Percentiles rank a stretch among this genome's conserved stretches.
phyloP scores from a whole-genome alignment of 306 rosid genomes.

The Oemleria cerasiformis region DNA sequence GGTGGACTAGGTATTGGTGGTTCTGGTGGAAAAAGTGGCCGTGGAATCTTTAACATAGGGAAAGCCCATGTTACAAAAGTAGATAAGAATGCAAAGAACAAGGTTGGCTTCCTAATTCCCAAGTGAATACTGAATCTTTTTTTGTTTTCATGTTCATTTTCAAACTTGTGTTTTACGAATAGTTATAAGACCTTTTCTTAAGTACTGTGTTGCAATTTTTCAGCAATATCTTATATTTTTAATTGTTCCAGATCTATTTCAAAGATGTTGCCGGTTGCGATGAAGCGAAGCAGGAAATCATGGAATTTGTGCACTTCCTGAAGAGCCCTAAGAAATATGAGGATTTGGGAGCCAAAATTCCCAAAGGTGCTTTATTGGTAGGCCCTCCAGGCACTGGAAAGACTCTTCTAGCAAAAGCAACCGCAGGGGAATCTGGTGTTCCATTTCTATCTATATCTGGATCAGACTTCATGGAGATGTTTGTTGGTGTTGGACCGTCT shows the following conservation, averaged over 20 bases:
- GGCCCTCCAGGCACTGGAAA: conserved; percentile 99
- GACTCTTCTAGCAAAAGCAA: conserved; percentile 95
- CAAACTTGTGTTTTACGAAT: not conserved
- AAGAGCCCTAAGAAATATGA: conserved; percentile 91
- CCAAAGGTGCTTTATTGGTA: conserved; percentile 92
- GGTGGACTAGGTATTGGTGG: conserved; percentile 80
- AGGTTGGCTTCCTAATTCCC: conserved; percentile 41
- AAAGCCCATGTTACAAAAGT: conserved; percentile 84
- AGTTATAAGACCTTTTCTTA: not conserved
- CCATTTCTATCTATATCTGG: conserved; percentile 95
- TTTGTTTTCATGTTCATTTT: conserved; percentile 1
- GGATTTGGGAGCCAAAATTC: conserved; percentile 93
- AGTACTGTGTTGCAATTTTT: conserved; percentile 5
- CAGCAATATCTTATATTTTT: conserved; percentile 7
- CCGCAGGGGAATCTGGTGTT: conserved; percentile 96
- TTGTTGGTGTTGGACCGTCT: conserved; percentile 97
- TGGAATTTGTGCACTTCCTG: conserved; percentile 97
- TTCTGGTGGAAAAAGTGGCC: conserved; percentile 59
- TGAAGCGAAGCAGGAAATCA: conserved; percentile 92
- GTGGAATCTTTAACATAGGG: conserved; percentile 93
- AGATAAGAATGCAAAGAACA: conserved; percentile 86
- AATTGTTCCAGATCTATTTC: conserved; percentile 58
- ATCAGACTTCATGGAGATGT: conserved; percentile 96
- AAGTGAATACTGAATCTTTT: not conserved
- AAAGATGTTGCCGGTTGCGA: conserved; percentile 98